phyloP scores from a whole-genome alignment of 2,329 filamentous ascomycete species.

The Scortechinia acanthostroma region DNA sequence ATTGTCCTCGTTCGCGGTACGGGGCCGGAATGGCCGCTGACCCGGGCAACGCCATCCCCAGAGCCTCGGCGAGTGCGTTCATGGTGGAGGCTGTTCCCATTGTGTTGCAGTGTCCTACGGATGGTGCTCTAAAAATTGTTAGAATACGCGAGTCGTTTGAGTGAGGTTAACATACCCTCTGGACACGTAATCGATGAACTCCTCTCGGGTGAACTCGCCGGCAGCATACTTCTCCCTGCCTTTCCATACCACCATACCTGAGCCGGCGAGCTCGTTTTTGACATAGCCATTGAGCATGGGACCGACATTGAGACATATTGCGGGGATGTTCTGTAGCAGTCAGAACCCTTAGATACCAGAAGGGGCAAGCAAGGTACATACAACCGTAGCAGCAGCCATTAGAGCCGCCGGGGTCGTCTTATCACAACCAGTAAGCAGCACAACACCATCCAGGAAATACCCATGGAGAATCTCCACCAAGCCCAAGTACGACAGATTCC shows the following conservation, averaged over 20 bases:
- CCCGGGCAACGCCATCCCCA: conserved; percentile 42
- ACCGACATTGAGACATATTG: conserved; percentile 40
- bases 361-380: neutral
- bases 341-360: too few relatives aligned
- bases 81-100: conserved; percentile 45
- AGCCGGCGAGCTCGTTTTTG: conserved; percentile 28
- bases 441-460: conserved; percentile 39
- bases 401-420: conserved; percentile 41
- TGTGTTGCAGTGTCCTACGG: conserved; percentile 39
- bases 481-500: conserved; percentile 36
- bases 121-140: too few relatives aligned
- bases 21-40: conserved; percentile 40
- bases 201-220: conserved; percentile 32
- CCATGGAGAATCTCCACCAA: conserved; percentile 37
- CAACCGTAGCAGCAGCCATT: conserved; percentile 40
- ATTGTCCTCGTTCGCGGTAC: conserved; percentile 36
- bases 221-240: conserved; percentile 36
- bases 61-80: conserved; percentile 40
- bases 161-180: too few relatives aligned
- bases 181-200: conserved; percentile 33
- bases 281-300: conserved; percentile 41
- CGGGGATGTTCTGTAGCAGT: conserved; percentile 36
- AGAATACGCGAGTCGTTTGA: too few relatives aligned
- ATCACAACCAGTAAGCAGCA: conserved; percentile 40
- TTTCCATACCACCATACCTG: conserved; percentile 37